Percentiles rank a stretch among this genome's conserved stretches.
These are phyloP conservation scores for Bruguiera gymnorhiza DNA, from an alignment of 345 rosid genomes.

Conservation along the genomic window DNA sequence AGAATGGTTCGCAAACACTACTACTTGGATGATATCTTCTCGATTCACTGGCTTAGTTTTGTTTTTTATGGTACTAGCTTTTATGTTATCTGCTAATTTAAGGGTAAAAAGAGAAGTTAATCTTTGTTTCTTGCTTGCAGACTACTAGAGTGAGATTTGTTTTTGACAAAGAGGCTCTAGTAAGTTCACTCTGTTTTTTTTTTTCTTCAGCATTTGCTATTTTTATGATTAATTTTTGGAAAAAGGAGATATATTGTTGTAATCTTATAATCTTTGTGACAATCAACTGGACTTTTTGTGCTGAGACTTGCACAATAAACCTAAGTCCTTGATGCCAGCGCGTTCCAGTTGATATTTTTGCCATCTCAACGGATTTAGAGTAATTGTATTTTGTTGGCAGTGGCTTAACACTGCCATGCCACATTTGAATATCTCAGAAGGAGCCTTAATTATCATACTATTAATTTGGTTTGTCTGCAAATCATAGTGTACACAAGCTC, in stretches of 20 bases:
- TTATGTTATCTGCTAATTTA: too few species aligned
- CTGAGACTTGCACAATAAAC: not conserved
- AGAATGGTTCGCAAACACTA: too few species aligned
- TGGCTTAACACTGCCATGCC: too few species aligned
- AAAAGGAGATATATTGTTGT: not conserved
- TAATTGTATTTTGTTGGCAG: too few species aligned
- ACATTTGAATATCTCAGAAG: too few species aligned
- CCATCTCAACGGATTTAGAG: not conserved
- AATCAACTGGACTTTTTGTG: too few species aligned
- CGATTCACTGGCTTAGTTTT: too few species aligned
- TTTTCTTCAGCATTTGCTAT: not conserved
- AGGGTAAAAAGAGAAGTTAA: not conserved
- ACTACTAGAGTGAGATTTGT: conserved; percentile 74
- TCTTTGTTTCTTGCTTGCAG: conserved; percentile 36
- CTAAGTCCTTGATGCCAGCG: not conserved
- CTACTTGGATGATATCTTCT: not conserved
- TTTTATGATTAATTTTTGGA: not conserved
- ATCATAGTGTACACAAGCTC: not conserved
- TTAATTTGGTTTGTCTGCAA: not conserved
- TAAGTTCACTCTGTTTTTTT: conserved; percentile 26
- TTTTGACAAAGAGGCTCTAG: conserved; percentile 65
- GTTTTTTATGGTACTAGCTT: too few species aligned
- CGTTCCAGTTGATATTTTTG: not conserved
- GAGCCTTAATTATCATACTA: not conserved
- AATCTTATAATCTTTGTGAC: not conserved